A percentile compares a stretch with the other conserved stretches of the same genome.
phyloP scores from a whole-genome alignment of 192 early-diverging fungal species.

The Umbelopsis isabellina region DNA sequence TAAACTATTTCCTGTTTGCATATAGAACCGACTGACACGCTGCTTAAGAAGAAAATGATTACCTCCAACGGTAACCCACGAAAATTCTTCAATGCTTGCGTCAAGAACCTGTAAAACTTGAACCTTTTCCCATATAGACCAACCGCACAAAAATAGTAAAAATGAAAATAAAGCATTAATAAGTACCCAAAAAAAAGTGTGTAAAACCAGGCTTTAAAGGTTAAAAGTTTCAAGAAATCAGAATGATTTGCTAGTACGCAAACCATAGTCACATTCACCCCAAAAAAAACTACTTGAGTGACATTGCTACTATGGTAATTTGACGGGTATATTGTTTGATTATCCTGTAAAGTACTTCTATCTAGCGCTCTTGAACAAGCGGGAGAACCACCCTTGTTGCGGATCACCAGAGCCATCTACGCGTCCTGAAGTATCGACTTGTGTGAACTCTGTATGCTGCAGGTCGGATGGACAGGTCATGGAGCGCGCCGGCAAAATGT shows the following conservation, averaged over 20 bases:
- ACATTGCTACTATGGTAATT: no score
- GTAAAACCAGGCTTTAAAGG: no score
- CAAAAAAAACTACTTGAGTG: no score
- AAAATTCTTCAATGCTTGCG: conserved; percentile 50
- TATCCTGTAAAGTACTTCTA: conserved; percentile 5
- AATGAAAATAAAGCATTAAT: no score
- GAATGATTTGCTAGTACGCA: no score
- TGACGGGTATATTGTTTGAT: conserved; percentile 6
- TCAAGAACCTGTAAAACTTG: conserved; percentile 28
- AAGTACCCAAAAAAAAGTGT: no score
- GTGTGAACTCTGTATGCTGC: background rate
- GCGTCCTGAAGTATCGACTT: background rate
- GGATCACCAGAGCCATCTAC: background rate
- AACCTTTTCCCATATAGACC: background rate
- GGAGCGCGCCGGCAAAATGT: background rate
- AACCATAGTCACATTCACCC: no score
- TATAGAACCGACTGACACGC: conserved; percentile 25
- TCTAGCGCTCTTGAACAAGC: background rate
- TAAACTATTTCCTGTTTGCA: background rate
- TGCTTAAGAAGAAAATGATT: conserved; percentile 16
- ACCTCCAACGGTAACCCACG: conserved; percentile 44
- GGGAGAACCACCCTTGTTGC: conserved; percentile 1
- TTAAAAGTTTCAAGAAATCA: no score
- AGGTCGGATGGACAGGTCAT: background rate
- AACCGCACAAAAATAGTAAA: conserved; percentile 3